Conservation (phyloP, 148 eudicot genomes). For the Euryodendron excelsum region DNA sequence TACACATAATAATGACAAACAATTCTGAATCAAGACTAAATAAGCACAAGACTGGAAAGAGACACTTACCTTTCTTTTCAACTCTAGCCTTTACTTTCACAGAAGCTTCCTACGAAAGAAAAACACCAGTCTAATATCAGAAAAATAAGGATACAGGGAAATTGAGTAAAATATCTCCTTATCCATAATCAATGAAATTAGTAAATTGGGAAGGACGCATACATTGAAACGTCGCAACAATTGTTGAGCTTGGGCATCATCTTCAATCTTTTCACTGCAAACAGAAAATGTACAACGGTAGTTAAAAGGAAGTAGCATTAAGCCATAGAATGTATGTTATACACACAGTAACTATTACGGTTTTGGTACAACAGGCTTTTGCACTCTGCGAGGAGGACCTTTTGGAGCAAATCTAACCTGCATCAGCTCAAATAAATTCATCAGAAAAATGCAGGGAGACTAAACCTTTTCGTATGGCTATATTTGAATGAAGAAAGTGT, state of each 20-base stretch:
- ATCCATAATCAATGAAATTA: not conserved
- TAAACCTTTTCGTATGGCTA: not conserved
- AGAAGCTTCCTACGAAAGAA: slow-evolving; percentile 56
- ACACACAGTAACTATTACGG: slow-evolving; percentile 32
- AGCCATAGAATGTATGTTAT: not conserved
- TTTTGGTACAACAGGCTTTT: slow-evolving; percentile 50
- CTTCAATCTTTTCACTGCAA: slow-evolving; percentile 69
- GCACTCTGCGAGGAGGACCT: slow-evolving; percentile 47
- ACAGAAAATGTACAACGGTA: slow-evolving; percentile 2
- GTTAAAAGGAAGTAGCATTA: not conserved
- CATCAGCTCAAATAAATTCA: slow-evolving; percentile 14
- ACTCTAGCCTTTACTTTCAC: slow-evolving; percentile 38
- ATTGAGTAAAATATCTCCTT: not conserved
- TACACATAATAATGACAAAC: not conserved
- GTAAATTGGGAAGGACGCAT: slow-evolving; percentile 5
- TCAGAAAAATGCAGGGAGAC: not conserved
- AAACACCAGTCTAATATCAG: slow-evolving; percentile 8
- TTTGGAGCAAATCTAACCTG: slow-evolving; percentile 78
- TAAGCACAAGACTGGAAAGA: not conserved
- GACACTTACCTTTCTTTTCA: slow-evolving; percentile 60
- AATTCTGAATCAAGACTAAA: not conserved
- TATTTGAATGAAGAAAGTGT: not conserved
- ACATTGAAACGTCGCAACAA: slow-evolving; percentile 63
- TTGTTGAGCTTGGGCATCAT: slow-evolving; percentile 52
- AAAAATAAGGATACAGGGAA: not conserved